These are phyloP conservation scores for Amanita inopinata DNA, from an alignment of 768 basidiomycete genomes.

Conservation along the genomic window DNA sequence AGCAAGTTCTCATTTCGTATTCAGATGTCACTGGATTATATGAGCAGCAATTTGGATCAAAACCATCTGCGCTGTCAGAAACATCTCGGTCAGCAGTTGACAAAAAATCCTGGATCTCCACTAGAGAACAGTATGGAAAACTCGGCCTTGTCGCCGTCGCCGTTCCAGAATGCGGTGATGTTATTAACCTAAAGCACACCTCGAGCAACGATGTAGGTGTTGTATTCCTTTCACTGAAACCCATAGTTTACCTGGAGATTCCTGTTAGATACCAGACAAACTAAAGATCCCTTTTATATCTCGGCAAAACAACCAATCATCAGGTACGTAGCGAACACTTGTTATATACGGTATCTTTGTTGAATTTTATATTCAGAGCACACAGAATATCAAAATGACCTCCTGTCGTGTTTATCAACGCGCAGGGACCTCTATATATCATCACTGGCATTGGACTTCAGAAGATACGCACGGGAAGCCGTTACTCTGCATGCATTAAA, in stretches of 20 bases:
- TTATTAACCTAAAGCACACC: slow-evolving; percentile 18
- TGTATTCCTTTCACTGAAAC: slow-evolving; percentile 25
- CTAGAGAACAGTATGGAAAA: slow-evolving; percentile 40
- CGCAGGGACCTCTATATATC: slow-evolving; percentile 75
- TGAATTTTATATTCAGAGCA: slow-evolving; percentile 28
- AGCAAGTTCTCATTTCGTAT: slow-evolving; percentile 9
- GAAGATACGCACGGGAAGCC: slow-evolving; percentile 54
- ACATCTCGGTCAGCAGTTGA: slow-evolving; percentile 43
- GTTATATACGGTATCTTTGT: slow-evolving; percentile 3
- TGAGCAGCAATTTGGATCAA: slow-evolving; percentile 66
- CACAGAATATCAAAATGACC: slow-evolving; percentile 49
- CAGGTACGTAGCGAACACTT: slow-evolving; percentile 28
- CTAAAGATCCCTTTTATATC: slow-evolving; percentile 45
- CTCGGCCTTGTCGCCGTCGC: slow-evolving; percentile 49
- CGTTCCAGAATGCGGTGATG: slow-evolving; percentile 30
- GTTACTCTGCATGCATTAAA: slow-evolving; percentile 76
- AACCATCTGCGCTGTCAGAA: slow-evolving; percentile 41
- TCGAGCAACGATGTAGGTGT: slow-evolving; percentile 24
- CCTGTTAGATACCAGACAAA: slow-evolving; percentile 42
- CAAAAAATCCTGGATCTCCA: slow-evolving; percentile 44
- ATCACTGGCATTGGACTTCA: slow-evolving; percentile 53
- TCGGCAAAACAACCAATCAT: slow-evolving; percentile 41
- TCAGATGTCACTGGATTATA: slow-evolving; percentile 35
- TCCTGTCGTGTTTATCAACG: slow-evolving; percentile 55
- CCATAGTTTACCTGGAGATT: not conserved